Evolutionary conservation across 2,329 filamentous ascomycete species (phyloP).

Genomic region (Microsporum ferrugineum): DNA sequence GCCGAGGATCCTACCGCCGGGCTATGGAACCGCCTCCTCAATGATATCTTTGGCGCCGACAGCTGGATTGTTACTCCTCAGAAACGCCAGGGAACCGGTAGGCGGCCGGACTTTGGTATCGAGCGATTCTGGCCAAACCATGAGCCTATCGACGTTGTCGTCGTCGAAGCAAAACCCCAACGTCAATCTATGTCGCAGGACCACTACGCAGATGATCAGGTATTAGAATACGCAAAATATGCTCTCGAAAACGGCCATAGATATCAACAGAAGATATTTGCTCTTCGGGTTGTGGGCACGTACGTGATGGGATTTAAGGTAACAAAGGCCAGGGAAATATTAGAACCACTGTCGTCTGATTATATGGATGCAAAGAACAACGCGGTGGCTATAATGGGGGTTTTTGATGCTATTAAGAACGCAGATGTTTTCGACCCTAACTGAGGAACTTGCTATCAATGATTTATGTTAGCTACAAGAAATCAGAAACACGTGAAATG

Average conservation of each 20-base stretch:
- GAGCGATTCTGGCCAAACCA: background rate
- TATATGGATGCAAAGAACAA: background rate
- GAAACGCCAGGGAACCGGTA: background rate
- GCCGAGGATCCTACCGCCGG: background rate
- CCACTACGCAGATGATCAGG: background rate
- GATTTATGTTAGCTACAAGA: background rate
- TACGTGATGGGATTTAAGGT: background rate
- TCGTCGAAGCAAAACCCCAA: background rate
- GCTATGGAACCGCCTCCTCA: background rate
- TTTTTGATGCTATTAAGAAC: background rate
- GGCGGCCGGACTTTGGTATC: background rate
- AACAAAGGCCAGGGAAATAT: background rate
- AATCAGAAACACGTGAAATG: background rate
- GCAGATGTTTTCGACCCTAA: background rate
- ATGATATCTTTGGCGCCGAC: background rate
- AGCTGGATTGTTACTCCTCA: background rate
- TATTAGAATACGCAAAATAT: background rate
- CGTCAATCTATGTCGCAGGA: background rate
- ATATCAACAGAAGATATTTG: background rate
- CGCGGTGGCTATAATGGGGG: background rate
- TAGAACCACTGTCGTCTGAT: background rate
- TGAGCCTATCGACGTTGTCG: background rate
- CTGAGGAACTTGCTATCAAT: background rate
- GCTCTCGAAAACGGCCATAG: background rate
- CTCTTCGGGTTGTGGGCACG: background rate